phyloP scores from a whole-genome alignment of 2,329 filamentous ascomycete genomes.

The Aschersonia sp. region DNA sequence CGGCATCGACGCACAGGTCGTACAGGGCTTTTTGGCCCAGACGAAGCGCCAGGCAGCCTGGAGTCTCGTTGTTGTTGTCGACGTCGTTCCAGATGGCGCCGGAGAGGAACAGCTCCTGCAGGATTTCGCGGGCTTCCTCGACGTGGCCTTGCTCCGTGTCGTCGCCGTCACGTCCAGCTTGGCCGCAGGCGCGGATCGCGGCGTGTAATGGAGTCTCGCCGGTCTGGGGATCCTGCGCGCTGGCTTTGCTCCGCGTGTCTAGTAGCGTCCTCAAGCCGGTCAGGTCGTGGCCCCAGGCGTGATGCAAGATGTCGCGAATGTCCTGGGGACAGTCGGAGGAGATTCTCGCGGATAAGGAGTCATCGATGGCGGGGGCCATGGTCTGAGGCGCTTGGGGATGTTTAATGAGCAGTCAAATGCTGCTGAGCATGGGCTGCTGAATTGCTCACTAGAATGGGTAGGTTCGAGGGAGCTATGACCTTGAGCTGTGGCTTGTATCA shows the following conservation, averaged over 20 bases:
- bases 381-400: background rate
- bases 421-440: background rate
- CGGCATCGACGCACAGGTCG: conserved; percentile 72
- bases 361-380: conserved; percentile 20
- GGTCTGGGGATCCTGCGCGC: conserved; percentile 71
- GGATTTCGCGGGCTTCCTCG: conserved; percentile 49
- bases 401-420: too few species aligned
- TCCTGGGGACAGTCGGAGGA: conserved; percentile 35
- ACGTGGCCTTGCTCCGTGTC: conserved; percentile 24
- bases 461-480: too few species aligned
- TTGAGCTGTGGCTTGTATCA: too few species aligned
- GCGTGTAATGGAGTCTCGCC: conserved; percentile 82
- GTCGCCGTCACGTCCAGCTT: conserved; percentile 12
- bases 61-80: conserved; percentile 74
- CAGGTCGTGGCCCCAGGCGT: conserved; percentile 47
- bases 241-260: conserved; percentile 46
- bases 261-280: conserved; percentile 56
- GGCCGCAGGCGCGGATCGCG: conserved; percentile 64
- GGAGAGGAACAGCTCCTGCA: conserved; percentile 66
- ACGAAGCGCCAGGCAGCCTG: conserved; percentile 68
- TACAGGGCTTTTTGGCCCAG: conserved; percentile 62
- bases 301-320: conserved; percentile 35
- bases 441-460: too few species aligned
- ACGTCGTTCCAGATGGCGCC: conserved; percentile 98
- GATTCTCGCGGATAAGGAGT: conserved; percentile 38